phyloP scores from a whole-genome alignment of 192 early-diverging fungal species.

The Coemansia sp. region DNA sequence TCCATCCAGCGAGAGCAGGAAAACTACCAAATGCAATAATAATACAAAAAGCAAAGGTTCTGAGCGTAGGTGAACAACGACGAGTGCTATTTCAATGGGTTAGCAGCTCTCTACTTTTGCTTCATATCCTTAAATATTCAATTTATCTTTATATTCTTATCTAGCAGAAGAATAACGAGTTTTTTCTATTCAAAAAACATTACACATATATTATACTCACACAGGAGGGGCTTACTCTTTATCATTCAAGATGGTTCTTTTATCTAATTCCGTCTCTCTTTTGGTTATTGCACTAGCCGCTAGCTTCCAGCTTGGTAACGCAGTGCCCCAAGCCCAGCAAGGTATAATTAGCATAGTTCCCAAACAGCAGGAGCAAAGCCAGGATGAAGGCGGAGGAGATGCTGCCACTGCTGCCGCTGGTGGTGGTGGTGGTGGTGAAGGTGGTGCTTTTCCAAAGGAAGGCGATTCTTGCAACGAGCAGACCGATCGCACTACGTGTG shows the following conservation, averaged over 20 bases:
- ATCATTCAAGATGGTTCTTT: background rate
- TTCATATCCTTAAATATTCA: no score
- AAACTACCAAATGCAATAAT: no score
- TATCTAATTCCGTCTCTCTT: conserved; percentile 29
- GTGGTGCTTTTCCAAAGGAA: background rate
- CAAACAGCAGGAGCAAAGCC: conserved; percentile 4
- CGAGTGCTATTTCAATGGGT: no score
- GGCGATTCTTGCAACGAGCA: conserved; percentile 22
- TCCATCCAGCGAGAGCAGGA: no score
- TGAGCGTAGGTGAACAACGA: no score
- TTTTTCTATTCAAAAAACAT: no score
- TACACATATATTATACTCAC: no score
- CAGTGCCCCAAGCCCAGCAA: conserved; percentile 25
- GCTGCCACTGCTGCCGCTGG: background rate
- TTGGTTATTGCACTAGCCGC: conserved; percentile 19
- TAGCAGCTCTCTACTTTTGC: no score
- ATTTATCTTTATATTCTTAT: no score
- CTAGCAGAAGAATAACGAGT: no score
- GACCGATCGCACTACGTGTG: conserved; percentile 29
- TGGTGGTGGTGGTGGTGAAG: background rate
- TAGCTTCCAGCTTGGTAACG: conserved; percentile 12
- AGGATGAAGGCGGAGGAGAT: background rate
- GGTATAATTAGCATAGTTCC: conserved; percentile 14
- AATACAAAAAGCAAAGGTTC: no score
- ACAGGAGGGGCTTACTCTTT: no score